These are phyloP conservation scores for Spatholobus suberectus DNA, from an alignment of 306 rosid genomes.

Conservation along the genomic window DNA sequence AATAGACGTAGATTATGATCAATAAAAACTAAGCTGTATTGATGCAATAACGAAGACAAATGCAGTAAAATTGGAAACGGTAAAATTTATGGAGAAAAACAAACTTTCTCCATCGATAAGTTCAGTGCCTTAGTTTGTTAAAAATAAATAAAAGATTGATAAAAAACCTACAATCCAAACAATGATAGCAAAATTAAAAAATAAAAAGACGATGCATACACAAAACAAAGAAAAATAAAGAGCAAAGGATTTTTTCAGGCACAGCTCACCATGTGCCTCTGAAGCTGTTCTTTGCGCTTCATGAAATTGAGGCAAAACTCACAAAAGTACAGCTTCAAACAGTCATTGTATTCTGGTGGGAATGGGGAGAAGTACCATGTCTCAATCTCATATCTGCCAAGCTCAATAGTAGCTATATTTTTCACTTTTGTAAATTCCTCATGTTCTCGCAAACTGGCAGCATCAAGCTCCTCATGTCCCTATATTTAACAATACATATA, in stretches of 20 bases:
- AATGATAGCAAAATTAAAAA: conserved; percentile 4
- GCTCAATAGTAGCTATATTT: conserved; percentile 97
- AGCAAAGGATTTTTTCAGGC: conserved; percentile 31
- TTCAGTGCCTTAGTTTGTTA: neutral
- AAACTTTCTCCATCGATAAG: neutral
- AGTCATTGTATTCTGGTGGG: conserved; percentile 97
- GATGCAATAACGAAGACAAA: neutral
- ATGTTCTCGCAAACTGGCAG: conserved; percentile 98
- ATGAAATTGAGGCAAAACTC: conserved; percentile 99
- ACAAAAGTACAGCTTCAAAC: conserved; percentile 86
- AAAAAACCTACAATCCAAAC: neutral
- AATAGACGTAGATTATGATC: conserved; percentile 3
- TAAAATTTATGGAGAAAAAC: neutral
- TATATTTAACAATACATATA: conserved; percentile 37
- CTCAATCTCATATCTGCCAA: conserved; percentile 99
- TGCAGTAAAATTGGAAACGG: neutral
- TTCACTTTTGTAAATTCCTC: conserved; percentile 98
- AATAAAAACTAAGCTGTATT: neutral
- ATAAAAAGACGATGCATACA: neutral
- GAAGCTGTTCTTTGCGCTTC: conserved; percentile 99
- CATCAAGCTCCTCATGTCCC: conserved; percentile 99
- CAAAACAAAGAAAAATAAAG: conserved; percentile 33
- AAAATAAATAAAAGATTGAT: neutral
- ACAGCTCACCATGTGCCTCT: conserved; percentile 98
- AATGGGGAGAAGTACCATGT: conserved; percentile 99